A percentile compares a stretch with the other conserved stretches of the same genome.
These are phyloP conservation scores for Neofusicoccum laricinum DNA, from an alignment of 2,329 filamentous ascomycete genomes.

Conservation along the genomic window DNA sequence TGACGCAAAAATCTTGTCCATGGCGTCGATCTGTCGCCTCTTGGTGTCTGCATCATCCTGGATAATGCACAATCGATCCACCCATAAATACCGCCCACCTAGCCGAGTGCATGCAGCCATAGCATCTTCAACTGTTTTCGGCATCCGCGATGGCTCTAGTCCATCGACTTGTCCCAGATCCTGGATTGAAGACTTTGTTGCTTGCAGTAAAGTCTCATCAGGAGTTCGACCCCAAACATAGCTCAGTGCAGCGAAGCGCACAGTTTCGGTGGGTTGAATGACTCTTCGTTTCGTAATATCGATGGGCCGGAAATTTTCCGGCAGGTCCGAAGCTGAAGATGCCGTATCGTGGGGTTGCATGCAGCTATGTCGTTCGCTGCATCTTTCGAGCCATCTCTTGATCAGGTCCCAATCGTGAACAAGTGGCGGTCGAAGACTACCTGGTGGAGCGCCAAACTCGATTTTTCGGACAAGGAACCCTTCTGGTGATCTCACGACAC, in stretches of 20 bases:
- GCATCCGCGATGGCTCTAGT: not conserved
- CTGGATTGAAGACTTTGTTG: not conserved
- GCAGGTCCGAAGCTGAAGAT: no score
- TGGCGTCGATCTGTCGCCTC: not conserved
- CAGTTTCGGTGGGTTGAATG: no score
- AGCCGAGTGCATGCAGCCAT: not conserved
- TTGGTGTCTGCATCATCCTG: constrained; percentile 1
- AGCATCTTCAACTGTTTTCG: constrained; percentile 1
- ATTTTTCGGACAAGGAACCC: no score
- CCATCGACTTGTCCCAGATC: not conserved
- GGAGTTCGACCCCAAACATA: not conserved
- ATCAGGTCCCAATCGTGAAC: no score
- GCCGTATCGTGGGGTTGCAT: no score
- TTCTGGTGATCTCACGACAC: no score
- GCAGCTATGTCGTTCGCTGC: no score
- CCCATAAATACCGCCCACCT: not conserved
- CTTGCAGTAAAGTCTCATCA: not conserved
- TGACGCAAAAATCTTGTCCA: not conserved
- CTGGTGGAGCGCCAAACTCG: no score
- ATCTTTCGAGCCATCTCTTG: no score
- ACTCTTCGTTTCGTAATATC: no score
- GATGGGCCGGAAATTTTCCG: no score
- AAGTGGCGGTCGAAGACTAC: no score
- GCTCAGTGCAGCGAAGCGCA: not conserved
- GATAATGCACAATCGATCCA: constrained; percentile 6